A percentile compares a stretch with the other conserved stretches of the same genome.
phyloP scores from a whole-genome alignment of 1,139 yeast genomes.

The Debaryomyces udenii region DNA sequence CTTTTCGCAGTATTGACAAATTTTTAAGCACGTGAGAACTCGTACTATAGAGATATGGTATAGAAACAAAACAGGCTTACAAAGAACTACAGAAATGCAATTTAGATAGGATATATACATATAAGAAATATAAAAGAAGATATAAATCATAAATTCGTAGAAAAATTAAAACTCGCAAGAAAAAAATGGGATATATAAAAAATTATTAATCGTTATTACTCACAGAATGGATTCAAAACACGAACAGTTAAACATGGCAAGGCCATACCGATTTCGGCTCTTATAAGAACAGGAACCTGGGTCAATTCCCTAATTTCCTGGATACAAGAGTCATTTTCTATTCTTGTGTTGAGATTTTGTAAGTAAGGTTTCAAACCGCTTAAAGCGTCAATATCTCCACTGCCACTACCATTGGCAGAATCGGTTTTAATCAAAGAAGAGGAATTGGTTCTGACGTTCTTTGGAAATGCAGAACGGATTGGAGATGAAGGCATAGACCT shows the following conservation, averaged over 20 bases:
- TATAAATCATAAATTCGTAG: constrained; percentile 9
- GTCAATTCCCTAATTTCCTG: constrained; percentile 82
- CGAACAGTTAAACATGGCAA: constrained; percentile 93
- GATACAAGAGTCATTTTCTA: constrained; percentile 62
- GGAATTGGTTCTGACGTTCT: constrained; percentile 29
- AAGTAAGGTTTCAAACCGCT: constrained; percentile 59
- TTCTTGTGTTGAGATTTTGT: constrained; percentile 55
- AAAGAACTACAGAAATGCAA: no score
- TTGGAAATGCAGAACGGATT: constrained; percentile 28
- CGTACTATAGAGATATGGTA: no score
- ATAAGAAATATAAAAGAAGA: not conserved
- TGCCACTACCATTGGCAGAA: constrained; percentile 14
- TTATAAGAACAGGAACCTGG: constrained; percentile 79
- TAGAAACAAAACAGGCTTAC: no score
- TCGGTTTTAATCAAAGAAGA: constrained; percentile 23
- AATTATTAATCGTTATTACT: constrained; percentile 4
- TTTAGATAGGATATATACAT: not conserved
- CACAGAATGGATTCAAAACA: constrained; percentile 80
- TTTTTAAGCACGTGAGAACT: constrained; percentile 5
- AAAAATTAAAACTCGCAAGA: constrained; percentile 6
- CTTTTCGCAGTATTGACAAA: constrained; percentile 9
- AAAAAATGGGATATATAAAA: constrained; percentile 3
- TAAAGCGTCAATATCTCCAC: constrained; percentile 17
- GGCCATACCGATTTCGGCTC: constrained; percentile 95
- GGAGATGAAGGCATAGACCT: constrained; percentile 35